phyloP scores from a whole-genome alignment of 2,329 filamentous ascomycete genomes.

The Cladophialophora psammophila region DNA sequence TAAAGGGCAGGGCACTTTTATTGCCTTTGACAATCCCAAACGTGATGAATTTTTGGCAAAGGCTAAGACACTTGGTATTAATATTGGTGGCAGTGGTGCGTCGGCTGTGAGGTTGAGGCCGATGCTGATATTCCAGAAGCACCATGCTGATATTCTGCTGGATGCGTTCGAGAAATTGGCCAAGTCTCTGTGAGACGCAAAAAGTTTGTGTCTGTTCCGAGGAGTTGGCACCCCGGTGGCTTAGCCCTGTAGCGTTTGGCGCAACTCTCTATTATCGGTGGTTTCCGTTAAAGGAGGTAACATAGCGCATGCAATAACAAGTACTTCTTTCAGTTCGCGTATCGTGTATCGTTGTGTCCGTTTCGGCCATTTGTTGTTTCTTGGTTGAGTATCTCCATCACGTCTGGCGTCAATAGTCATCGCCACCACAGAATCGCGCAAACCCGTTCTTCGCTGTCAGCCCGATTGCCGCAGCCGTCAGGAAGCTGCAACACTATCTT shows the following conservation, averaged over 20 bases:
- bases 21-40: conserved; percentile 85
- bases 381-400: neutral
- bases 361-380: no score
- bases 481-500: conserved; percentile 48
- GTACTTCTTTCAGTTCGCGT: neutral
- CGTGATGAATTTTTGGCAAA: conserved; percentile 79
- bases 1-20: conserved; percentile 88
- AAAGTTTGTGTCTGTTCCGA: conserved; percentile 17
- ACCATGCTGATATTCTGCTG: conserved; percentile 83
- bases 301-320: conserved; percentile 1
- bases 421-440: neutral
- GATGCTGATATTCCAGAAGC: conserved; percentile 92
- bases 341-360: no score
- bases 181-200: conserved; percentile 43
- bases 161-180: conserved; percentile 79
- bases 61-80: conserved; percentile 82
- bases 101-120: conserved; percentile 80
- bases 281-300: neutral
- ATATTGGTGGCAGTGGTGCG: conserved; percentile 83
- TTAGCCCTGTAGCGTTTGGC: conserved; percentile 9
- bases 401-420: neutral
- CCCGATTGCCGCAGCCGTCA: neutral
- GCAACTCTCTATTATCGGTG: conserved; percentile 6
- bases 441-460: neutral
- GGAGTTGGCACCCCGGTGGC: neutral